Percentiles rank a stretch among this genome's conserved stretches.
Conservation (phyloP, 1,284 basidiomycete species). For the Ganoderma meredithae region DNA sequence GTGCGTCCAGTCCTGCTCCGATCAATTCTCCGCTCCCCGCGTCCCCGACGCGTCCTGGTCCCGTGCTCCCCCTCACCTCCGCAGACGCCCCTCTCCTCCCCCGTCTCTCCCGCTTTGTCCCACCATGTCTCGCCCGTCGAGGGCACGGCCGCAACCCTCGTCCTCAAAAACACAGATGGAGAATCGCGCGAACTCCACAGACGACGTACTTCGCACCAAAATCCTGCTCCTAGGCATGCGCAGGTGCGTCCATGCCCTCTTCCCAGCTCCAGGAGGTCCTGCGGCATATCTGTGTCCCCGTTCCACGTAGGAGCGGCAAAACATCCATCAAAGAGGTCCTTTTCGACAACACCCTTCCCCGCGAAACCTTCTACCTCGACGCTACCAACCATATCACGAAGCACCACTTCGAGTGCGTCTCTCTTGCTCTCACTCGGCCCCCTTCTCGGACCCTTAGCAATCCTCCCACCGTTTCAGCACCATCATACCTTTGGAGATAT, state of each 20-base stretch:
- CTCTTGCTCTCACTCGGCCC: conserved; percentile 1
- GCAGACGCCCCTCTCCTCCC: neutral
- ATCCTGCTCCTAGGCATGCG: conserved; percentile 83
- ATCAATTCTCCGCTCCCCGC: conserved; percentile 9
- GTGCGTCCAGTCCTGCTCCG: conserved; percentile 11
- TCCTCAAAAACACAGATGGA: neutral
- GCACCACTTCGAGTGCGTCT: conserved; percentile 82
- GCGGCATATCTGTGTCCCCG: neutral
- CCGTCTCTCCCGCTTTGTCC: neutral
- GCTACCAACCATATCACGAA: conserved; percentile 82
- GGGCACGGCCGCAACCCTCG: neutral
- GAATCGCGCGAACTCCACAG: conserved; percentile 7
- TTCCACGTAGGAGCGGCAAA: conserved; percentile 80
- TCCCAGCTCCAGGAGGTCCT: neutral
- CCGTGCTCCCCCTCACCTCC: conserved; percentile 11
- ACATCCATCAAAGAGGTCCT: conserved; percentile 92
- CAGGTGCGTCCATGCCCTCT: conserved; percentile 55
- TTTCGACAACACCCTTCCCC: conserved; percentile 85
- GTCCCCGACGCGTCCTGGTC: conserved; percentile 18
- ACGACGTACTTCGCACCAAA: conserved; percentile 58
- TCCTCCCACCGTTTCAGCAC: conserved; percentile 59
- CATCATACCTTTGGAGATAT: conserved; percentile 92
- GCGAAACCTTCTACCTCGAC: conserved; percentile 93
- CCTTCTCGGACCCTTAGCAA: neutral
- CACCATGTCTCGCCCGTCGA: conserved; percentile 14